Percentiles rank a stretch among this genome's conserved stretches.
These are phyloP conservation scores for Penicillium polonicum DNA, from an alignment of 2,329 filamentous ascomycete species.

Conservation along the genomic window DNA sequence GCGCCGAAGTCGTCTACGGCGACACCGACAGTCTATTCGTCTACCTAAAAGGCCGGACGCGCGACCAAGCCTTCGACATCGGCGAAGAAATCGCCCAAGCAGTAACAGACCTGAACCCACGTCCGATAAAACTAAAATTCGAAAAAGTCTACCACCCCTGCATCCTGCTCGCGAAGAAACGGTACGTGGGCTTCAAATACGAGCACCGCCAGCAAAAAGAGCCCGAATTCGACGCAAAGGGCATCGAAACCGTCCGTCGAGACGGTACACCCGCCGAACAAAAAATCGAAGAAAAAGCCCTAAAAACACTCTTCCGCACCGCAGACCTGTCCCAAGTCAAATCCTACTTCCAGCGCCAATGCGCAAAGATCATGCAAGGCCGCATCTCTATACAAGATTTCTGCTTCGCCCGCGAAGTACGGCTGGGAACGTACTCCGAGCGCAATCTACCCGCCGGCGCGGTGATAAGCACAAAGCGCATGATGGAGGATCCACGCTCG, in stretches of 20 bases:
- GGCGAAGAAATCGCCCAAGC: constrained; percentile 87
- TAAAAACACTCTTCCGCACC: constrained; percentile 87
- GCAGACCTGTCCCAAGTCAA: constrained; percentile 87
- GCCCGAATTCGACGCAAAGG: constrained; percentile 95
- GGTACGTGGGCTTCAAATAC: constrained; percentile 97
- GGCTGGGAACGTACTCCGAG: constrained; percentile 82
- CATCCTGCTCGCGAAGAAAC: constrained; percentile 90
- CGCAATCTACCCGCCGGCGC: constrained; percentile 82
- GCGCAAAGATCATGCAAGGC: constrained; percentile 86
- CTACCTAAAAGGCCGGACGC: constrained; percentile 80
- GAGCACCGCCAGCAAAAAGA: constrained; percentile 71
- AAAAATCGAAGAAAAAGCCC: constrained; percentile 89
- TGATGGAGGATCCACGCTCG: constrained; percentile 79
- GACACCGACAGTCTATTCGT: constrained; percentile 96
- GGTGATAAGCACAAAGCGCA: constrained; percentile 78
- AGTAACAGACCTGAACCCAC: constrained; percentile 85
- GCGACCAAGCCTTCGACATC: constrained; percentile 85
- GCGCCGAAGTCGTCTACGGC: constrained; percentile 94
- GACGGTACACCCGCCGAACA: constrained; percentile 95
- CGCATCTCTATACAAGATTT: constrained; percentile 91
- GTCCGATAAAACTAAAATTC: constrained; percentile 92
- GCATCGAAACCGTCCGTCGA: constrained; percentile 93
- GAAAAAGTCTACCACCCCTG: constrained; percentile 98
- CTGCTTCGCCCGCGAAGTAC: constrained; percentile 90
- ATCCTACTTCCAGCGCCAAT: constrained; percentile 83